Evolutionary conservation across 495 filamentous ascomycete species (phyloP).

Genomic region (Neurospora sp.): DNA sequence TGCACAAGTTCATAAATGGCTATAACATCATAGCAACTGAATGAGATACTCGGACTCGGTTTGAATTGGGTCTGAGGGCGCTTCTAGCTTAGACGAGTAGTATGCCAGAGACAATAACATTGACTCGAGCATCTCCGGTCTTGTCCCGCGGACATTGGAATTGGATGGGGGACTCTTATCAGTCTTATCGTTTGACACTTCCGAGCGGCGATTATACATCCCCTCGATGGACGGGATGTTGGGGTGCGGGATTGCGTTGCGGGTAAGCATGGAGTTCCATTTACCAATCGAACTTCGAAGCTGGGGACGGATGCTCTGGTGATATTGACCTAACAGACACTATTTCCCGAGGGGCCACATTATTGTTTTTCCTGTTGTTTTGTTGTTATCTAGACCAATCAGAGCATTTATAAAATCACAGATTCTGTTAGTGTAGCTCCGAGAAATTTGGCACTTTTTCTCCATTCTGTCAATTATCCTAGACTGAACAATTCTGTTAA

Average conservation of each 20-base stretch:
- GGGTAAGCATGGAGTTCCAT: background rate
- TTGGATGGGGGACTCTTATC: background rate
- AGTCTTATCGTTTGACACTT: background rate
- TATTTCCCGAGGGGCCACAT: background rate
- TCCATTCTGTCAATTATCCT: too few relatives aligned
- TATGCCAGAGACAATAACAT: background rate
- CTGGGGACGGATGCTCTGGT: background rate
- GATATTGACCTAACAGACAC: background rate
- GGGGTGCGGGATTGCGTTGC: background rate
- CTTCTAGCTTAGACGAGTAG: background rate
- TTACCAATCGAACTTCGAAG: background rate
- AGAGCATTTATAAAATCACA: too few relatives aligned
- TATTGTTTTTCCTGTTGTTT: too few relatives aligned
- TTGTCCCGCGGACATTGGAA: conserved; percentile 12
- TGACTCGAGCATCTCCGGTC: conserved; percentile 9
- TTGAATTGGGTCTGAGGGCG: too few relatives aligned
- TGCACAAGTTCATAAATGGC: background rate
- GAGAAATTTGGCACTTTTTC: too few relatives aligned
- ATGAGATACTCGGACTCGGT: background rate
- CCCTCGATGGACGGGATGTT: background rate
- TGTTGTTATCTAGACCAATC: too few relatives aligned
- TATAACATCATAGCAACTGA: background rate
- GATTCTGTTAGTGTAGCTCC: too few relatives aligned
- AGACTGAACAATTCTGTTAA: background rate
- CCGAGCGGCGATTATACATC: background rate